Base-by-base conservation (phyloP, 2,329 filamentous ascomycete species). In the Emergomyces africanus region DNA sequence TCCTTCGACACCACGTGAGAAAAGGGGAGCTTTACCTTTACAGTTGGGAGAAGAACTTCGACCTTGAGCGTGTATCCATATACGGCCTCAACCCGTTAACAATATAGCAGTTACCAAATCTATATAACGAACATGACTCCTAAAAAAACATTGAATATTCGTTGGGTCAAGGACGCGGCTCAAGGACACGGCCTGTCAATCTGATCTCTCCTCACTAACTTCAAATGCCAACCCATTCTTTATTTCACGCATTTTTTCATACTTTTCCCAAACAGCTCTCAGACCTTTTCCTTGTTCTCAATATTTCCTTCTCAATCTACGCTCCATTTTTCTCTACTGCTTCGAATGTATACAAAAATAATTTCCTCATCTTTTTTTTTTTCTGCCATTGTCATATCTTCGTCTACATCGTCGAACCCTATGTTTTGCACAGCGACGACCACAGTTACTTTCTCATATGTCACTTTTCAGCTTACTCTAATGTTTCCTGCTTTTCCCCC, bases 41-140 rank as follows among this genome's bases (percentile, higher is more conserved):
- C 83, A 87, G 65, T 76, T 87, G 15, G 85, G 85, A 23, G 84
- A 83, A 57, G 83, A 86, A 68, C 75, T 87, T 46, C 75, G 81
- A 51, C 79, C 78, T 61, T 83, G 64, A 68, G 51, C 15, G 9
- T 56, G 39, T n/a, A 35, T 56, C 35, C 4, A 18, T 28, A n/a
- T 55, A 2, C 41, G 5, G 12, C 23, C 18, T 14, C 51, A 37
- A n/a, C 51, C 37, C 20, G 51, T 37, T 39, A 39, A 48, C 20
- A 48, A 28, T 6, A 48, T 23, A 41, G 28, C 25, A 33, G 9
- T 33, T 35, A 35, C 14, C 15, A 35, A 20, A 25, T 15, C 18
- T 55, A 35, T 41, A 44, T 35, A 55, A 25, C 6, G n/a, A 20
- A 30, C 53, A 41, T 55, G 35, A 28, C 20, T 4, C 35, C 25